A percentile compares a stretch with the other conserved stretches of the same genome.
Evolutionary conservation across 371 early-diverging fungal species (phyloP).

Genomic region (Choanephora cucurbitarum): DNA sequence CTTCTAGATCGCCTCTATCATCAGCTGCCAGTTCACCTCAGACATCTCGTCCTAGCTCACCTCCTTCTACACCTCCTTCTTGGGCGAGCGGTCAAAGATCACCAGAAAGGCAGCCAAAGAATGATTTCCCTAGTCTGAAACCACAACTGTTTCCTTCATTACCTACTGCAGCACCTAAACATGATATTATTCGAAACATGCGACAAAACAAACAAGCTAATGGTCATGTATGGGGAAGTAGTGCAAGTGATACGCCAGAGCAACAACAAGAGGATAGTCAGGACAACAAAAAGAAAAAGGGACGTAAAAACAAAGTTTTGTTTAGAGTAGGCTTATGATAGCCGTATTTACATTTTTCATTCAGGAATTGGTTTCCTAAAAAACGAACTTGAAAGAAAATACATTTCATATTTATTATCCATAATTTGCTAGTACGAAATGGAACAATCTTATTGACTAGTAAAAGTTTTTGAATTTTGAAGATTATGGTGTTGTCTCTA

Average conservation of each 20-base stretch:
- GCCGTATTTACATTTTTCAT: no score
- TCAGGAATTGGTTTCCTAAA: not conserved
- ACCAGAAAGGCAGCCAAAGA: not conserved
- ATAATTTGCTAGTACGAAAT: no score
- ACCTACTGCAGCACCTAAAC: constrained; percentile 36
- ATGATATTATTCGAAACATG: constrained; percentile 34
- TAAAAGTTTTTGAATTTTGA: no score
- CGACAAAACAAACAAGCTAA: constrained; percentile 29
- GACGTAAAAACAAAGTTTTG: constrained; percentile 60
- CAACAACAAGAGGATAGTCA: no score
- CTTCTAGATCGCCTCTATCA: not conserved
- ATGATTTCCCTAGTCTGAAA: constrained; percentile 29
- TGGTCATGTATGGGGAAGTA: constrained; percentile 32
- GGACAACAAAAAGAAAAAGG: constrained; percentile 44
- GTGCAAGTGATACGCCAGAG: constrained; percentile 15
- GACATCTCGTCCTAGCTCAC: constrained; percentile 48
- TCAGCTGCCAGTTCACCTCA: constrained; percentile 22
- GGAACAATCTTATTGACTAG: no score
- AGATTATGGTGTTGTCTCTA: no score
- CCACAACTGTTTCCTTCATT: constrained; percentile 44
- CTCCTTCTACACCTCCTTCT: constrained; percentile 13
- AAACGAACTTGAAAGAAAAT: no score
- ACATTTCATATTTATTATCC: no score
- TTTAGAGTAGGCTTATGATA: constrained; percentile 58
- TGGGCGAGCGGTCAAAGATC: constrained; percentile 8